Percentiles rank a stretch among this genome's conserved stretches.
phyloP scores from a whole-genome alignment of 2,329 filamentous ascomycete species.

The Clonostachys rhizophaga region DNA sequence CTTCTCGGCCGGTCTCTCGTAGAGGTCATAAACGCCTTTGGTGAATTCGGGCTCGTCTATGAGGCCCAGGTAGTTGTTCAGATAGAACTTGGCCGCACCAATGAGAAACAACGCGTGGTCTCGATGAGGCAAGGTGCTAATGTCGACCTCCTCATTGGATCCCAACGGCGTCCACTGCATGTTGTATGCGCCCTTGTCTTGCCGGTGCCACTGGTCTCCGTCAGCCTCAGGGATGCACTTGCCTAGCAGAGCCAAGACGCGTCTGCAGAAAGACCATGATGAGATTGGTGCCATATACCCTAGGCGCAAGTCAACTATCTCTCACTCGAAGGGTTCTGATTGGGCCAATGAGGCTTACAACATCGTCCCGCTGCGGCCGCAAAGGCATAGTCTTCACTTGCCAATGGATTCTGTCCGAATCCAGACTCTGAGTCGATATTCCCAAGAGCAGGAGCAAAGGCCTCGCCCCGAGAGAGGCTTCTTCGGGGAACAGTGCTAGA shows the following conservation, averaged over 20 bases:
- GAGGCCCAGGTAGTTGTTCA: conserved; percentile 12
- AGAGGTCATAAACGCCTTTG: conserved; percentile 10
- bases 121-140: conserved; percentile 14
- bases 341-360: conserved; percentile 10
- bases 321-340: background rate
- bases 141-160: conserved; percentile 13
- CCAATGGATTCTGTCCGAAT: conserved; percentile 17
- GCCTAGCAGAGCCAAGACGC: conserved; percentile 22
- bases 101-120: conserved; percentile 14
- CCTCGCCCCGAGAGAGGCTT: no score
- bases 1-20: conserved; percentile 10
- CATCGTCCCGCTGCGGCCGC: conserved; percentile 17
- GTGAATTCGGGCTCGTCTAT: conserved; percentile 12
- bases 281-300: conserved; percentile 27
- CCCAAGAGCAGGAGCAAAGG: no score
- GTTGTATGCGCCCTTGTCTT: conserved; percentile 23
- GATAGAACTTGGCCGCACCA: conserved; percentile 14
- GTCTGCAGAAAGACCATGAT: conserved; percentile 26
- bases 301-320: conserved; percentile 3
- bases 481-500: no score
- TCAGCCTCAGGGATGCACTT: conserved; percentile 19
- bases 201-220: conserved; percentile 18
- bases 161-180: conserved; percentile 18
- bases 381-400: conserved; percentile 22
- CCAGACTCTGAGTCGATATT: background rate